phyloP scores from a whole-genome alignment of 1,284 basidiomycete genomes.

The Lentinula novae-zelandiae region DNA sequence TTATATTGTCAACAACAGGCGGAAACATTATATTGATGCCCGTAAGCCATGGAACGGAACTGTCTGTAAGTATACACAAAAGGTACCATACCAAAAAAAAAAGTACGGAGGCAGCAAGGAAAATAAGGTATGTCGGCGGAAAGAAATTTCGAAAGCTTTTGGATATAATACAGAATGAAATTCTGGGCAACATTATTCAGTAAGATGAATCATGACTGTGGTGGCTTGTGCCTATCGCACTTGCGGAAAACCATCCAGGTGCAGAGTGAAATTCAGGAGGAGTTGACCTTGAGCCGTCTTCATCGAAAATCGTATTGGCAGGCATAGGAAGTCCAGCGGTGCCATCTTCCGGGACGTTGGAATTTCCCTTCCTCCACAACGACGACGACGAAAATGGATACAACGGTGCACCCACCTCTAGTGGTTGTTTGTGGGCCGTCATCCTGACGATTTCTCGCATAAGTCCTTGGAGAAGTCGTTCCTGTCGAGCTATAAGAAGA shows the following conservation, averaged over 20 bases:
- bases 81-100: not conserved
- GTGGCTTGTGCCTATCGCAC: not conserved
- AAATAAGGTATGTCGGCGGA: not conserved
- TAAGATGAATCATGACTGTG: not conserved
- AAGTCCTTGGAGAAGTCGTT: constrained; percentile 73
- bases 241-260: not conserved
- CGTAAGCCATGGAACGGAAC: not conserved
- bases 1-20: not conserved
- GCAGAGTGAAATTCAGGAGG: constrained; percentile 10
- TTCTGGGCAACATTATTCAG: not conserved
- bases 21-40: no score
- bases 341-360: constrained; percentile 23
- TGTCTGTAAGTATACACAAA: not conserved
- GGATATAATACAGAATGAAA: not conserved
- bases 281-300: constrained; percentile 4
- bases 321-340: constrained; percentile 27
- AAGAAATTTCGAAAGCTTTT: not conserved
- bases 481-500: constrained; percentile 60
- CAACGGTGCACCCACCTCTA: constrained; percentile 72
- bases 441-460: constrained; percentile 82
- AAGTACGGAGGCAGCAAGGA: not conserved
- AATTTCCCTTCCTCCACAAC: constrained; percentile 51
- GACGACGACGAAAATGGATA: constrained; percentile 73
- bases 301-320: constrained; percentile 29
- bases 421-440: constrained; percentile 71